Percentiles rank a stretch among this genome's conserved stretches.
Evolutionary conservation across 2,329 filamentous ascomycete species (phyloP).

Genomic region (Trichothecium sympodiale): DNA sequence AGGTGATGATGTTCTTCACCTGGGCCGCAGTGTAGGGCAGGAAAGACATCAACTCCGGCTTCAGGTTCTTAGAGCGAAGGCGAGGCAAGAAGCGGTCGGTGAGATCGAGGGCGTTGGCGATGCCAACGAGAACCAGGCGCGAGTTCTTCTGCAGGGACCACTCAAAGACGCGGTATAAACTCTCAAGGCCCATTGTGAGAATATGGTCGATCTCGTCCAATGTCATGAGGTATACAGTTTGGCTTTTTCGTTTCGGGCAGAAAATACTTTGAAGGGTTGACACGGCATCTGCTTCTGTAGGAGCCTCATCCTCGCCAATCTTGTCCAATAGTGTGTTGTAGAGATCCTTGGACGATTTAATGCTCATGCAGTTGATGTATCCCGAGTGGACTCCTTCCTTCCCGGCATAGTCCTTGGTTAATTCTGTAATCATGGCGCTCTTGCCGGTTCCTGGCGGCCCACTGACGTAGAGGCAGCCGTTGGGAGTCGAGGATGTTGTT

Average conservation of each 20-base stretch:
- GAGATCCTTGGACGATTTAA: constrained; percentile 78
- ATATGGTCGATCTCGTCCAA: constrained; percentile 95
- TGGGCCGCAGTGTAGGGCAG: constrained; percentile 83
- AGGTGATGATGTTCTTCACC: constrained; percentile 77
- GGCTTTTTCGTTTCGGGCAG: constrained; percentile 47
- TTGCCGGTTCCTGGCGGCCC: constrained; percentile 95
- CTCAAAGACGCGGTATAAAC: constrained; percentile 89
- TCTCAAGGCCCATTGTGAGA: constrained; percentile 75
- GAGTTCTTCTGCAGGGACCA: constrained; percentile 83
- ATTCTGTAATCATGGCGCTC: constrained; percentile 80
- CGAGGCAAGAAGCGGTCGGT: constrained; percentile 92
- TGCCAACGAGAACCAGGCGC: constrained; percentile 73
- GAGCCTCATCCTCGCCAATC: constrained; percentile 42
- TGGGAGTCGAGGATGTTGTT: constrained; percentile 30
- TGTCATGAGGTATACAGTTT: constrained; percentile 64
- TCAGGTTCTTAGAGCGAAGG: constrained; percentile 84
- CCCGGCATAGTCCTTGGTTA: constrained; percentile 49
- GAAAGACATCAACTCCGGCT: constrained; percentile 81
- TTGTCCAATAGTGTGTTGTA: constrained; percentile 68
- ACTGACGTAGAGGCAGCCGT: constrained; percentile 87
- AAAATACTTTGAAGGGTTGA: constrained; percentile 62
- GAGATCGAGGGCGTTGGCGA: constrained; percentile 90
- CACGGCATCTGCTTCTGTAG: constrained; percentile 53
- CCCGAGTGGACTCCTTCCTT: constrained; percentile 51
- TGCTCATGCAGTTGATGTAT: constrained; percentile 95